Base-by-base conservation (phyloP, 129 eudicot genomes). In the Centrapalus pauciflorus region DNA sequence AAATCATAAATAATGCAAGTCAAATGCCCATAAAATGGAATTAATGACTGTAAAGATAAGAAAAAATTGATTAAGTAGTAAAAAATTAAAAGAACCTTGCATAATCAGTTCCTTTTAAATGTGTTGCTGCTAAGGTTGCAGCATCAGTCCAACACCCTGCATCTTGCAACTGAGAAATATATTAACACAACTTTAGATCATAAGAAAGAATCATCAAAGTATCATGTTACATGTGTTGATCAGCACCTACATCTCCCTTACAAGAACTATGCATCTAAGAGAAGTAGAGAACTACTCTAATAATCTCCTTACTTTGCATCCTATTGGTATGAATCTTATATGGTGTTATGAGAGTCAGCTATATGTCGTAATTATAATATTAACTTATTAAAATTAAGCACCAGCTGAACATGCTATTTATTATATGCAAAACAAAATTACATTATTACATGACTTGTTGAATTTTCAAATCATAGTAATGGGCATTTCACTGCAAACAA, bases 141-240 rank as follows among this genome's bases (percentile, higher is more conserved):
- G 99, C 99, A 80, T 93, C 96, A 27, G 96, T 89, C 99, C 99
- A 93, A 75, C 85, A 86, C 60, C 99, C 99, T 64, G 99, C 99
- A 84, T 93, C 99, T 77, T 93, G 99, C 58, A 93, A 83, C 99
- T 93, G 87, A 61, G 43, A 70, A 5, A 63, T 7, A 62, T 41
- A 62, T 11, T 27, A 45, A 75, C 65, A 60, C n/a, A 49, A 57
- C 37, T 70, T 37, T 61, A 45, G 58, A 64, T 30, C 63, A 52
- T 61, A 58, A 43, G 26, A 63, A 38, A 32, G 61, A 20, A 38
- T 27, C 0, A 26, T 33, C 27, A 6, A 34, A 23, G 0, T 52
- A 52, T 67, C 51, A 67, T 32, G 62, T 51, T 50, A 5, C 12
- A 67, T 33, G 38, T 54, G 34, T 51, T 32, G 14, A 32, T 33